Conservation (phyloP, 768 basidiomycete genomes). For the Xerocomus brunneocitrinus region DNA sequence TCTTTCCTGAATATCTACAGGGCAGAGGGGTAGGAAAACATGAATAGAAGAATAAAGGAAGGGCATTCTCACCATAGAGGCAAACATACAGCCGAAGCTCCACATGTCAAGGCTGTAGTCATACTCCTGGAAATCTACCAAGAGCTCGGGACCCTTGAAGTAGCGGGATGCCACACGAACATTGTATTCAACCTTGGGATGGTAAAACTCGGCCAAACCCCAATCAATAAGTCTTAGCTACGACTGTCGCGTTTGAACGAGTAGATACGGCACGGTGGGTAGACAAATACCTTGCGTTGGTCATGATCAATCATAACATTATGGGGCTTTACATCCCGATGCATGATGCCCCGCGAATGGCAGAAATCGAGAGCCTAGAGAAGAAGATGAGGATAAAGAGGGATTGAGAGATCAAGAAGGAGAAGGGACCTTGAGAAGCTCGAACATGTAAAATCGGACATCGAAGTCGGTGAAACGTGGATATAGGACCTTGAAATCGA, state of each 20-base stretch:
- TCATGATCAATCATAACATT: conserved; percentile 99
- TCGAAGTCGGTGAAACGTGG: conserved; percentile 94
- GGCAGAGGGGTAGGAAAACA: neutral
- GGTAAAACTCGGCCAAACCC: conserved; percentile 98
- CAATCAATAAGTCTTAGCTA: conserved; percentile 96
- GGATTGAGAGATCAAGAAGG: conserved; percentile 1
- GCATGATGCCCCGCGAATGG: conserved; percentile 99
- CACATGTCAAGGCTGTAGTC: conserved; percentile 99
- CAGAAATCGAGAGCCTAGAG: conserved; percentile 89
- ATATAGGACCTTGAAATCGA: conserved; percentile 95
- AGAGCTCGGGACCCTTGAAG: conserved; percentile 95
- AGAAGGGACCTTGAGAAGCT: conserved; percentile 76
- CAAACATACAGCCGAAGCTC: conserved; percentile 99
- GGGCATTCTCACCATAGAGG: conserved; percentile 75
- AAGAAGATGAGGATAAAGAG: neutral
- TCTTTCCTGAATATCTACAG: conserved; percentile 95
- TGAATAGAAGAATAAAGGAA: neutral
- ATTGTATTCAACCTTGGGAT: conserved; percentile 96
- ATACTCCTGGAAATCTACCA: conserved; percentile 98
- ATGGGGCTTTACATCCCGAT: conserved; percentile 96
- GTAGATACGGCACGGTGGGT: conserved; percentile 6
- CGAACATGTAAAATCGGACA: conserved; percentile 94
- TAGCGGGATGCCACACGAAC: conserved; percentile 96
- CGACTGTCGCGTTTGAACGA: conserved; percentile 10
- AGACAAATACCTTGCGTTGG: conserved; percentile 70